These are phyloP conservation scores for Friedmanniomyces simplex DNA, from an alignment of 495 filamentous ascomycete genomes.

Conservation along the genomic window DNA sequence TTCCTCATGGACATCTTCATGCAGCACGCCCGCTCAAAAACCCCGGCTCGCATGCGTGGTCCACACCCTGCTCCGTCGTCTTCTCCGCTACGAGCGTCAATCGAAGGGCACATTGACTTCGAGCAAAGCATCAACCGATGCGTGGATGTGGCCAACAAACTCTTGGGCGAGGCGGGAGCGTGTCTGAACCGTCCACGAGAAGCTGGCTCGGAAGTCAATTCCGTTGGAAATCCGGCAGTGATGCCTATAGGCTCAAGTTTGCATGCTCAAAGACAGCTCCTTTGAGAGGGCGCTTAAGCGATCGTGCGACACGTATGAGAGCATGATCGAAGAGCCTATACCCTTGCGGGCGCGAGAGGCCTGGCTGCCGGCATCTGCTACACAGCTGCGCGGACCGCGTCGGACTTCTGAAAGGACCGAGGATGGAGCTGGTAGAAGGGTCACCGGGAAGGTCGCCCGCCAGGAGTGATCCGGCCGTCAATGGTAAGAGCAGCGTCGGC, in stretches of 20 bases:
- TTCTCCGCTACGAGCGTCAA: background rate
- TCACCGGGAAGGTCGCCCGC: too few relatives aligned
- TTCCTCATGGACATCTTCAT: background rate
- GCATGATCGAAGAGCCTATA: too few relatives aligned
- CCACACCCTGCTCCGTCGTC: background rate
- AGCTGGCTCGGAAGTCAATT: too few relatives aligned
- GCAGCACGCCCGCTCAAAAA: background rate
- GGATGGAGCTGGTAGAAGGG: too few relatives aligned
- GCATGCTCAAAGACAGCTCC: background rate
- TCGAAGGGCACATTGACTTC: background rate
- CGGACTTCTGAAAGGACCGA: too few relatives aligned
- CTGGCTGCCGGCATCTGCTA: too few relatives aligned
- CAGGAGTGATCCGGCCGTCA: background rate
- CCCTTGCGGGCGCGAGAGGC: too few relatives aligned
- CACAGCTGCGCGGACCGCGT: too few relatives aligned
- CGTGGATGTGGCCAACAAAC: background rate
- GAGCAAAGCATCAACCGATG: background rate
- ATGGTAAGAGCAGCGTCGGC: too few relatives aligned
- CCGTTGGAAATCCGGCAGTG: background rate
- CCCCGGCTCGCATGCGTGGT: background rate
- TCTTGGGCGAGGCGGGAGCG: background rate
- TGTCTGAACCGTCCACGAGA: background rate
- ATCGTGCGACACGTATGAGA: too few relatives aligned
- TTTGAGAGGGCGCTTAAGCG: too few relatives aligned
- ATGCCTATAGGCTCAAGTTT: background rate